These are phyloP conservation scores for Sanghuangporus sanghuang DNA, from an alignment of 1,284 basidiomycete species.

Conservation along the genomic window DNA sequence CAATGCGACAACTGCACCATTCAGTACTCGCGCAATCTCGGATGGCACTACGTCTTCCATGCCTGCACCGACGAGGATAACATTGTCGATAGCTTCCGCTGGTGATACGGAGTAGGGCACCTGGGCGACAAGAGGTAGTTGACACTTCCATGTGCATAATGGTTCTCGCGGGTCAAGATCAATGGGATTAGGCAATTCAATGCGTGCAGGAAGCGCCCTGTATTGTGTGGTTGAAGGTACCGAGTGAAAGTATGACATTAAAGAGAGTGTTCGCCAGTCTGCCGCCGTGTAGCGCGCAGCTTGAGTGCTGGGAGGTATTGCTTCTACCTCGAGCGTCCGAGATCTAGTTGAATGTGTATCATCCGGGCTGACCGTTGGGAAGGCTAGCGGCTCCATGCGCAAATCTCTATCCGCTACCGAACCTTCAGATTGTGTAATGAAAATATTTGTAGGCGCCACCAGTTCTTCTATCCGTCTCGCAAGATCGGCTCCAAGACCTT, in stretches of 20 bases:
- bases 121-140: conserved; percentile 59
- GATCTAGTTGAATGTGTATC: not conserved
- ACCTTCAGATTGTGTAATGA: conserved; percentile 41
- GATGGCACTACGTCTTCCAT: conserved; percentile 66
- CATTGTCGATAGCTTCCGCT: conserved; percentile 46
- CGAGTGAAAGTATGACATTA: conserved; percentile 85
- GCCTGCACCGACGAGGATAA: conserved; percentile 67
- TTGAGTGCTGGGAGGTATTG: conserved; percentile 27
- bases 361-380: not conserved
- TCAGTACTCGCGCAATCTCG: conserved; percentile 70
- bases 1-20: conserved; percentile 78
- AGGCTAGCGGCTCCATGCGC: not conserved
- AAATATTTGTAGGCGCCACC: conserved; percentile 61
- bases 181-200: conserved; percentile 13
- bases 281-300: conserved; percentile 56
- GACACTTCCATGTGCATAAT: conserved; percentile 57
- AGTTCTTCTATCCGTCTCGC: conserved; percentile 64
- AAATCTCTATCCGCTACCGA: conserved; percentile 22
- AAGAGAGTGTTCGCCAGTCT: conserved; percentile 68
- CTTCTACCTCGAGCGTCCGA: conserved; percentile 20
- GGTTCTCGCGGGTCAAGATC: conserved; percentile 27
- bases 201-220: not conserved
- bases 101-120: conserved; percentile 67
- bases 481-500: conserved; percentile 88
- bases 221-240: conserved; percentile 33